A percentile compares a stretch with the other conserved stretches of the same genome.
phyloP scores from a whole-genome alignment of 176 grass and related monocot species.

The Aegilops speltoides region DNA sequence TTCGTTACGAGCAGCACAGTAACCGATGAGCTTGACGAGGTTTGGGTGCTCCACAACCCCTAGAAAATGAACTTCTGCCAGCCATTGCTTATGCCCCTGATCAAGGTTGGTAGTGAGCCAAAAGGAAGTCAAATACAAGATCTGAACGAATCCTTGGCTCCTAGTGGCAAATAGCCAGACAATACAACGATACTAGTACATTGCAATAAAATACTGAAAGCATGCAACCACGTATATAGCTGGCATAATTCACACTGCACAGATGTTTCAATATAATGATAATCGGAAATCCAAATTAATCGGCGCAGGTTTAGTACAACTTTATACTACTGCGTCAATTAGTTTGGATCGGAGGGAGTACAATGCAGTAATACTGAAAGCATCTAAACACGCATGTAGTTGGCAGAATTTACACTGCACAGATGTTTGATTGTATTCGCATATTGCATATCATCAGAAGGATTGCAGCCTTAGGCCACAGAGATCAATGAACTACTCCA shows the following conservation, averaged over 20 bases:
- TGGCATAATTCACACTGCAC: neutral
- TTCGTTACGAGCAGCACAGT: constrained; percentile 49
- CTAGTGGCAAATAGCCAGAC: neutral
- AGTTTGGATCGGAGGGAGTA: neutral
- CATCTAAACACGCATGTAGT: neutral
- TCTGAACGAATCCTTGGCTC: neutral
- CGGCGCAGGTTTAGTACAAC: no score
- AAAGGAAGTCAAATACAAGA: neutral
- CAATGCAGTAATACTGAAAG: neutral
- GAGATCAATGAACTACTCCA: neutral
- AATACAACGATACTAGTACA: neutral
- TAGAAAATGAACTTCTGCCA: constrained; percentile 76
- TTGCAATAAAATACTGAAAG: neutral
- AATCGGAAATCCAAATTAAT: no score
- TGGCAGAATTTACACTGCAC: neutral
- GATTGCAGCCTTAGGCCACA: neutral
- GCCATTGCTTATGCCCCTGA: constrained; percentile 81
- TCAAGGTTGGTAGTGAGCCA: neutral
- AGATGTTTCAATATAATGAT: neutral
- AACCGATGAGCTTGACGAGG: constrained; percentile 72
- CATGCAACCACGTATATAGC: neutral
- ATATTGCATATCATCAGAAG: neutral
- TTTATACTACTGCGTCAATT: no score
- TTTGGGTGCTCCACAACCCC: constrained; percentile 70
- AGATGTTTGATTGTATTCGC: neutral